phyloP scores from a whole-genome alignment of 768 basidiomycete genomes.

The Serendipita sp. region DNA sequence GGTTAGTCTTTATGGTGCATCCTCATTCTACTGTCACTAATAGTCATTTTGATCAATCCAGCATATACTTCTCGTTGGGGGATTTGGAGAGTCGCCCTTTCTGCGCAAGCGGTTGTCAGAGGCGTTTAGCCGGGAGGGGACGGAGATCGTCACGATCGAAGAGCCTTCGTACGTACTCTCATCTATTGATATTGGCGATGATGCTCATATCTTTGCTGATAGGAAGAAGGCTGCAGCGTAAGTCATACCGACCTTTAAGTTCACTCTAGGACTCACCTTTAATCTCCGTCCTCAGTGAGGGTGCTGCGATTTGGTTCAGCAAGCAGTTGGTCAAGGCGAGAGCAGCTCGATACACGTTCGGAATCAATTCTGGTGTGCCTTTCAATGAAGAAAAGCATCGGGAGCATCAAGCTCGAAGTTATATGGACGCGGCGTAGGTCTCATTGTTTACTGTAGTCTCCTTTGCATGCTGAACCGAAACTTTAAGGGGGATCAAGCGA shows the following conservation, averaged over 20 bases:
- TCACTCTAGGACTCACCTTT: background rate
- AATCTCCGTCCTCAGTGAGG: background rate
- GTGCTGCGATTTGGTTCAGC: background rate
- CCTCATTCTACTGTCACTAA: too few species aligned
- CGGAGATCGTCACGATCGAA: background rate
- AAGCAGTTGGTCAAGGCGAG: background rate
- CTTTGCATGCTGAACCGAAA: too few species aligned
- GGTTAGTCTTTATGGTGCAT: too few species aligned
- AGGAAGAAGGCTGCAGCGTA: conserved; percentile 4
- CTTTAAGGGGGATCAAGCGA: background rate
- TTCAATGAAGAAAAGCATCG: background rate
- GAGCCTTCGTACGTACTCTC: background rate
- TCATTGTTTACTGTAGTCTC: too few species aligned
- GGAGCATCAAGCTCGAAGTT: background rate
- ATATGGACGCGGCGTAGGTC: background rate
- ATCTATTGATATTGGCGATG: too few species aligned
- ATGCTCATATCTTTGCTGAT: background rate
- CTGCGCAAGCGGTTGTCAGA: background rate
- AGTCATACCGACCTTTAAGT: background rate
- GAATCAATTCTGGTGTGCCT: background rate
- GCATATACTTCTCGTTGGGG: conserved; percentile 2
- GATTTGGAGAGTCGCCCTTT: conserved; percentile 6
- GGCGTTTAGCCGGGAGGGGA: background rate
- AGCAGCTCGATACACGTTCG: background rate
- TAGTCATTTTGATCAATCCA: background rate